Evolutionary conservation across 305 asterid genomes (phyloP), one percentile per base, ranked within the genome.

Genomic region (Fraxinus greggii): DNA sequence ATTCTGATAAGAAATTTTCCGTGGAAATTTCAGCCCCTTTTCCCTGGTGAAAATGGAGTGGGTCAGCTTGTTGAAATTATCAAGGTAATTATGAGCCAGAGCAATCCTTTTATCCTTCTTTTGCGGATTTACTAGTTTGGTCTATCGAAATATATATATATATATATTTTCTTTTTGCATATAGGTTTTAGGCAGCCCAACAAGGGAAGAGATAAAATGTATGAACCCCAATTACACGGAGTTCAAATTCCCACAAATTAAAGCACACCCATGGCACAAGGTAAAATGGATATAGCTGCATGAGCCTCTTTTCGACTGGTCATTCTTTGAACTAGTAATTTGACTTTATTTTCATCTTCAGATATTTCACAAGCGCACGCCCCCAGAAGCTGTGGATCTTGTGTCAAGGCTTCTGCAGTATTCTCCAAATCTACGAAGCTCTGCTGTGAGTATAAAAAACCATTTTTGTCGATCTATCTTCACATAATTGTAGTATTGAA

Each of bases 231-330:
- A 89, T 72, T 90, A 93, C 88, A 90, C 89, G 0, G 97, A 93
- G 79, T 93, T 93, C 89, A 91, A 90, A 75, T 90, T 92, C 48
- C 95, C 93, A 77, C 95, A 91, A 80, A 90, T 92, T 61, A 92
- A 92, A 86, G 91, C 94, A 75, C 92, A 90, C 84, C 93, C 97
- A 29, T 92, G 93, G 97, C 94, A 92, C 88, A 93, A 93, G 96
- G 97, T 91, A 86, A 65, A 78, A 42, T 76, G 35, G 21, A 79
- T 28, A 78, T 40, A 61, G 38, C 10, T 29, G 51, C 17, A 13
- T 19, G 28, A 40, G 38, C 69, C 33, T n/a, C 61, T 72, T 67
- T 77, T 59, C 15, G 1, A 42, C 7, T 61, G 63, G 26, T 48
- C 51, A 12, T 63, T 21, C 33, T 56, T 15, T 69, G 23, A 73